Conservation (phyloP, 2,329 filamentous ascomycete genomes). For the Beauveria pseudobassiana region DNA sequence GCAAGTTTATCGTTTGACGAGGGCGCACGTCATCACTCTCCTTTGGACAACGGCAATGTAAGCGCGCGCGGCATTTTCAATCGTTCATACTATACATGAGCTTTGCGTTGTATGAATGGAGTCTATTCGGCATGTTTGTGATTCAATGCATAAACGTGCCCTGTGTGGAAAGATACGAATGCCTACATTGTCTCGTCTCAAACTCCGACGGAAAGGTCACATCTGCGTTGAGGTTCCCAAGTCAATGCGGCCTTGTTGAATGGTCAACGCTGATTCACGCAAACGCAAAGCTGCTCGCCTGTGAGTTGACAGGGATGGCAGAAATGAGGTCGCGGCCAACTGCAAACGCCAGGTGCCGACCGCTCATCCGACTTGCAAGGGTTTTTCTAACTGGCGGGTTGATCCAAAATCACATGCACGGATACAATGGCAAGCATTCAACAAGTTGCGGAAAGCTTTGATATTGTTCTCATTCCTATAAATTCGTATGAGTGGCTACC, state of each 20-base stretch:
- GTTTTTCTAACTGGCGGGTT: too few relatives aligned
- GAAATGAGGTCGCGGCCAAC: background rate
- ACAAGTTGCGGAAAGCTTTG: background rate
- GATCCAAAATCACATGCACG: too few relatives aligned
- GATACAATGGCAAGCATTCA: background rate
- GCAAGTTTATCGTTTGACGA: constrained; percentile 32
- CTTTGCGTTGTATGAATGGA: too few relatives aligned
- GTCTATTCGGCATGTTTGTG: too few relatives aligned
- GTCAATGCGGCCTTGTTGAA: background rate
- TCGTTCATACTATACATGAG: background rate
- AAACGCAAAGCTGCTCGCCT: background rate
- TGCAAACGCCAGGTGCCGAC: background rate
- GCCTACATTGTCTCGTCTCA: background rate
- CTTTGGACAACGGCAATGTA: background rate
- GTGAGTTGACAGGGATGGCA: background rate
- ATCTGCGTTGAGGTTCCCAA: background rate
- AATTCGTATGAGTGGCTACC: background rate
- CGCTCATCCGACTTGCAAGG: too few relatives aligned
- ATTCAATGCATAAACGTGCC: too few relatives aligned
- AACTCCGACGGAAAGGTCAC: background rate
- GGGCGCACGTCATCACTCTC: background rate
- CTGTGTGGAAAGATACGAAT: background rate
- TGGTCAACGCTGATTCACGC: background rate
- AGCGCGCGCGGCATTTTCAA: background rate
- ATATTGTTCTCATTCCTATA: constrained; percentile 9